Base-by-base conservation (phyloP, 2,329 filamentous ascomycete species). In the Fusarium anguioides region DNA sequence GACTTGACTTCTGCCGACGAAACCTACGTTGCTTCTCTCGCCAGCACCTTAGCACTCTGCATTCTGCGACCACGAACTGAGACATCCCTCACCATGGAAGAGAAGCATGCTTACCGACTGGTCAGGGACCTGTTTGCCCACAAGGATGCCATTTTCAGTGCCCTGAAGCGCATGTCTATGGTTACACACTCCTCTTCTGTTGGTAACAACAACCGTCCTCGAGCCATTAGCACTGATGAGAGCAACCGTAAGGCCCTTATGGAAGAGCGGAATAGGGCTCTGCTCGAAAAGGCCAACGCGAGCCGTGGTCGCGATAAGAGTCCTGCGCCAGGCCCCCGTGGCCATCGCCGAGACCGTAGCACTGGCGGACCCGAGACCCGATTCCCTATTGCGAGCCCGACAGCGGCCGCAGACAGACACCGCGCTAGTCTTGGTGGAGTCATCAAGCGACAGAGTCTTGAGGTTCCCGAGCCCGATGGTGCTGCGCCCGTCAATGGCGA, bases 1-100 rank as follows among this genome's bases (percentile, higher is more conserved):
- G 96, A 99, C 78, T 85, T 99, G 66, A 99, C 96, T 4, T 98
- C 95, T 15, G 96, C 96, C 29, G 95, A 97, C 71, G 96, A 99
- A 76, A 82, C 88, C 40, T 99, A 97, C 75, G 81, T 97, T 57
- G 77, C 89, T 14, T 83, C 89, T 35, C 86, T 99, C 36, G 92
- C 94, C 4, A 88, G 89, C 24, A 82, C 84, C 8, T 83, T 99
- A 41, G 91, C 94, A 2, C 91, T 94, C 7, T 97, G 94, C 77
- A 89, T 99, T 68, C 85, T 99, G 42, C 90, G 96, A 24, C 96
- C 96, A 9, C 91, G 93, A 67, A 86, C 87, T 15, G 94, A 98
- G 77, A 97, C 90, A 24, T 95, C 92, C 20, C 84, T 99, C 58
- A 97, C 94, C 4, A 91, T 98, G 89, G 94, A 97, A 75, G 96